phyloP scores from a whole-genome alignment of 2,329 filamentous ascomycete genomes.

The Pseudopyricularia javanii region DNA sequence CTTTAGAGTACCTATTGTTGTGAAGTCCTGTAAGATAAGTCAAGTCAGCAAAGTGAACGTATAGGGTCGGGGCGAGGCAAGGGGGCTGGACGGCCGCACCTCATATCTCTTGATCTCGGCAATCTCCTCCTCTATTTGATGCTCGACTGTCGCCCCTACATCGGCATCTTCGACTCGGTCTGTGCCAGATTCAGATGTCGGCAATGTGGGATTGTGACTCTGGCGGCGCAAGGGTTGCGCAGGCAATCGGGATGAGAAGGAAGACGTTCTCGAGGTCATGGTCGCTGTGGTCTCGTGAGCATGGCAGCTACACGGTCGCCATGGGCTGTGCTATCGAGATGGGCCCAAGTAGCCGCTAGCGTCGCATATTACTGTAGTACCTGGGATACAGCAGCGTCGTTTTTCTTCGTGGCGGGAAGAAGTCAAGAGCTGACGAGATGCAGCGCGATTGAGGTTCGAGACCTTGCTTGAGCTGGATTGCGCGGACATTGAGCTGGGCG shows the following conservation, averaged over 20 bases:
- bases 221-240: conserved; percentile 26
- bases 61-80: conserved; percentile 2
- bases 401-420: not conserved
- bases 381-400: not conserved
- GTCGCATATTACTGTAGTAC: not conserved
- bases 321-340: not conserved
- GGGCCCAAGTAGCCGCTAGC: not conserved
- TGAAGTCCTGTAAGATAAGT: conserved; percentile 63
- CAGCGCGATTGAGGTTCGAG: not conserved
- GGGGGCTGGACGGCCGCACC: conserved; percentile 22
- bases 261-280: conserved; percentile 5
- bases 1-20: conserved; percentile 59
- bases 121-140: conserved; percentile 84
- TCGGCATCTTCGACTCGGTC: conserved; percentile 48
- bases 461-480: not conserved
- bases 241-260: not conserved
- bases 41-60: conserved; percentile 1
- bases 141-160: conserved; percentile 40
- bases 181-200: conserved; percentile 52
- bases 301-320: not conserved
- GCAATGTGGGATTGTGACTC: conserved; percentile 52
- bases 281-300: not conserved
- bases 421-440: not conserved
- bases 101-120: conserved; percentile 97
- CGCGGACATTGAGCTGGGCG: no score